Evolutionary conservation across 306 rosid genomes (phyloP).

Genomic region (Chamaecrista fasciculata): DNA sequence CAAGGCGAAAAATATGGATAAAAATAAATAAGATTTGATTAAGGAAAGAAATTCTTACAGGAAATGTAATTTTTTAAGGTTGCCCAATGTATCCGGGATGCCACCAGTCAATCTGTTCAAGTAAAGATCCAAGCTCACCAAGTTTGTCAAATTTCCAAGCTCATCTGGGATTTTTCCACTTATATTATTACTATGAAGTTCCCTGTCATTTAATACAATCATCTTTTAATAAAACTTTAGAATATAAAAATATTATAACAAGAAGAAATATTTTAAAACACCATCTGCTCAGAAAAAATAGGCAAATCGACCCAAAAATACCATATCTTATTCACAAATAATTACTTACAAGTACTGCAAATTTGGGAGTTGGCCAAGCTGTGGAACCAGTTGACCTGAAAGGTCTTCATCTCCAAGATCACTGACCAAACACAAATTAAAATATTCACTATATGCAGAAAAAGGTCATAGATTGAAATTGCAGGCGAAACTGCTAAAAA

Average conservation of each 20-base stretch:
- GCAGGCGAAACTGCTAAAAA: constrained; percentile 11
- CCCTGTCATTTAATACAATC: too few relatives aligned
- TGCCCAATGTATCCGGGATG: neutral
- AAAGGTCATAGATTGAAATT: constrained; percentile 3
- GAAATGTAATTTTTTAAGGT: neutral
- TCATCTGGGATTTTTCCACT: neutral
- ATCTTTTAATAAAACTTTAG: too few relatives aligned
- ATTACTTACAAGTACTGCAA: constrained; percentile 57
- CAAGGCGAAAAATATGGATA: too few relatives aligned
- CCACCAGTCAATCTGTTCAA: neutral
- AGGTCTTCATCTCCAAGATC: constrained; percentile 67
- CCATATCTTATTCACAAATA: neutral
- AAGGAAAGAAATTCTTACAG: neutral
- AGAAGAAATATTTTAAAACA: too few relatives aligned
- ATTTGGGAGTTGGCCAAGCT: constrained; percentile 43
- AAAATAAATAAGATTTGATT: too few relatives aligned
- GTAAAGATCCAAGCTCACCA: constrained; percentile 10
- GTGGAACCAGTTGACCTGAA: constrained; percentile 48
- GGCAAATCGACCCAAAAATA: neutral
- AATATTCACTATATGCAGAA: neutral
- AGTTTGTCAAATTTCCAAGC: constrained; percentile 2
- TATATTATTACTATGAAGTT: neutral
- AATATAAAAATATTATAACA: too few relatives aligned
- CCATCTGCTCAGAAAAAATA: too few relatives aligned
- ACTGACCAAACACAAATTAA: constrained; percentile 35